Evolutionary conservation across 768 basidiomycete species (phyloP), one percentile per base, ranked within the genome.

Genomic region (Termitomyces sp.): DNA sequence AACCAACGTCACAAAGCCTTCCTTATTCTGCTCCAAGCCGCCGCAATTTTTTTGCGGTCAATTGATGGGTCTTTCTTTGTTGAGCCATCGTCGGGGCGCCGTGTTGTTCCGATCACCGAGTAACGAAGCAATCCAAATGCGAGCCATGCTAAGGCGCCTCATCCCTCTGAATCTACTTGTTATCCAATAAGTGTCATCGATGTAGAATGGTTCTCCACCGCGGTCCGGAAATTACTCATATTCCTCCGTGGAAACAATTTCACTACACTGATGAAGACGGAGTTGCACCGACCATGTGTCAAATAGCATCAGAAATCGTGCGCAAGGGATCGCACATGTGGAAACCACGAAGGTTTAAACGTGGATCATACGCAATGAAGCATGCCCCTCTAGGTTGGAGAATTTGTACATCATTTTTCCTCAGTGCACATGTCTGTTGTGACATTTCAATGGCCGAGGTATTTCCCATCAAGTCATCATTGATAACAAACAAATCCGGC

Each of bases 81-180:
- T 63, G 63, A 56, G 52, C 56, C 49, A 28, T 22, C 45, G 56
- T 62, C 56, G 61, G 64, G 61, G 58, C 61, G 63, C 69, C 71
- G 71, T 66, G 53, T 65, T 72, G 64, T 68, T 71, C 73, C 73
- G 72, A 73, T 70, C 69, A 68, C 54, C 58, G 45, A 60, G 57
- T 62, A 60, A 62, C 60, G 64, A 62, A 64, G 59, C 53, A 60
- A 42, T 53, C 48, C 51, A 26, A 48, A 46, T 14, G 19, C 46
- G 14, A 35, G 46, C 32, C 46, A 34, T 32, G 21, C 46, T 22
- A 26, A 51, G 21, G 40, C 42, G 22, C 14, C 15, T 45, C 30
- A 26, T 48, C 38, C 26, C 45, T 47, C 28, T 24, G 22, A 47
- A 56, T 56, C 58, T 54, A 54, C 57, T 40, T 51, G 26, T 56